These are phyloP conservation scores for Prunus kanzakura DNA, from an alignment of 306 rosid genomes.

Conservation along the genomic window DNA sequence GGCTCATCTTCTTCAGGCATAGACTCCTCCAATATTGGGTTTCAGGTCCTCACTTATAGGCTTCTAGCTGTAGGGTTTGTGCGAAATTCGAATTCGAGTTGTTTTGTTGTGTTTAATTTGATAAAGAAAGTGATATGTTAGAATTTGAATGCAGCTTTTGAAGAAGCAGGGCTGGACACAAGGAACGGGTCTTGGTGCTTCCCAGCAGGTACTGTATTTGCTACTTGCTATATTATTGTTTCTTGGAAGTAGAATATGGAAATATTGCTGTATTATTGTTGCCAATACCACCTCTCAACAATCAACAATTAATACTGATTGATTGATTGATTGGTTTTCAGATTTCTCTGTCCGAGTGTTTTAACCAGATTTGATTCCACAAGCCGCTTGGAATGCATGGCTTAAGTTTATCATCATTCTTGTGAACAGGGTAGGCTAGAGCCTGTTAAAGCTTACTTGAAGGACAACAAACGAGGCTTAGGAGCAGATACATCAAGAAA, in stretches of 20 bases:
- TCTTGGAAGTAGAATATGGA: background rate
- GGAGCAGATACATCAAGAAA: slow-evolving; percentile 4
- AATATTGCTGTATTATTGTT: background rate
- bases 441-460: slow-evolving; percentile 10
- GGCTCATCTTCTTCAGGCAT: slow-evolving; percentile 35
- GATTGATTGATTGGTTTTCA: background rate
- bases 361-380: background rate
- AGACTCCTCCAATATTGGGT: slow-evolving; percentile 61
- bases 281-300: background rate
- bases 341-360: background rate
- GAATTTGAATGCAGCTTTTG: slow-evolving; percentile 9
- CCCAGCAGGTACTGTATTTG: background rate
- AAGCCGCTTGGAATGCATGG: background rate
- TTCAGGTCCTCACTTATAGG: slow-evolving; percentile 36
- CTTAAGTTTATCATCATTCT: background rate
- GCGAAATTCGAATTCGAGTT: background rate
- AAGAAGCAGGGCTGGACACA: background rate
- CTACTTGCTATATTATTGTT: background rate
- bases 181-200: slow-evolving; percentile 11
- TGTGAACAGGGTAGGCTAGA: slow-evolving; percentile 9
- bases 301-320: background rate
- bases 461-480: slow-evolving; percentile 1
- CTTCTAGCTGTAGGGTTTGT: background rate
- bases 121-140: background rate
- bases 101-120: background rate